Base-by-base conservation (phyloP, 257 asterid genomes). In the Solanum infundibuliforme region DNA sequence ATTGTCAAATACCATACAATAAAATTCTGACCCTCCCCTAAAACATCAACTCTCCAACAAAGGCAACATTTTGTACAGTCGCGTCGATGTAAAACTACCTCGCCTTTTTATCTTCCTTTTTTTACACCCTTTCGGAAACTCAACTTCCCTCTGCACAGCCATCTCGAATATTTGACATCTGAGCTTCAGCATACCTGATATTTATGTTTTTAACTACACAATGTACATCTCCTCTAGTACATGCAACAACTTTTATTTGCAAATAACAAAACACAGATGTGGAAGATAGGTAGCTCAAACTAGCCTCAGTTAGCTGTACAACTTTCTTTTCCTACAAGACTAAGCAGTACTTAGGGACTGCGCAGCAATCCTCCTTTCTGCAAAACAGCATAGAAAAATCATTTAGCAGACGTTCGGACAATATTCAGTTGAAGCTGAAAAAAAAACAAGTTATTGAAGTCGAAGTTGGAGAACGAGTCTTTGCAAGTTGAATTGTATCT, bases 231-330 rank as follows among this genome's bases (percentile, higher is more conserved):
- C 89, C 88, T 89, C 91, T 90, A 92, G 91, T 87, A 90, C 90
- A 90, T 88, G 90, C 89, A 89, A 87, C 93, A 86, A 85, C 88
- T 91, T 72, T 92, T 92, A 89, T 92, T 91, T 87, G 90, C 91
- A 89, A 87, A 87, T 83, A 83, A 55, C 55, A 71, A 84, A 52
- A 60, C 71, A 46, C 55, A 75, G 32, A 46, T 71, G 36, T 27
- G 88, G 87, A 86, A 79, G 74, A 71, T 88, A 86, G 90, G 89
- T 66, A 86, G 94, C 93, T 92, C 96, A 93, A 93, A 94, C 98
- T 94, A 92, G 94, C 98, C 95, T 94, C 72, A 25, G 95, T 94
- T 93, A 94, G 96, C 96, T 94, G 96, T 94, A 94, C 98, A 94
- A 88, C 92, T 85, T 89, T 86, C 91, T 88, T 92, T 74, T 85